Percentiles rank a stretch among this genome's conserved stretches.
Evolutionary conservation across 108 stramenopile species (phyloP).

Genomic region (Nitzschia sp.): DNA sequence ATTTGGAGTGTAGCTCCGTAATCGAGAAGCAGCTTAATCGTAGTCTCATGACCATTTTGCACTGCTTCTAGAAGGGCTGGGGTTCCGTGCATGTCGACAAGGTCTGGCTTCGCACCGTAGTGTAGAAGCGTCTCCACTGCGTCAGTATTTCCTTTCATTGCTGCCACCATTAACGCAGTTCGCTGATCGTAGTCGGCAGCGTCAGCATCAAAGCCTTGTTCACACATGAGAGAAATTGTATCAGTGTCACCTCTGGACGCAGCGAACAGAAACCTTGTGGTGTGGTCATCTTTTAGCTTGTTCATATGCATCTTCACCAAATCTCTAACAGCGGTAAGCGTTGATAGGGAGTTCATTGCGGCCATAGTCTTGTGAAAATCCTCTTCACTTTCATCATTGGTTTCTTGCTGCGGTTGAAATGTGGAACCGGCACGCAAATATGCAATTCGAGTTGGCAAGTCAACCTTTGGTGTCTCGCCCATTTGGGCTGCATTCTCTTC

Average conservation of each 20-base stretch:
- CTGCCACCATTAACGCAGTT: slow-evolving; percentile 68
- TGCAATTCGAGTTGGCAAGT: slow-evolving; percentile 4
- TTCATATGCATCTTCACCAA: slow-evolving; percentile 61
- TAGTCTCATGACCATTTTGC: slow-evolving; percentile 54
- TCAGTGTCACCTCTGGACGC: slow-evolving; percentile 57
- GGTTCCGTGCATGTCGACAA: slow-evolving; percentile 58
- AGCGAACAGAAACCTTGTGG: slow-evolving; percentile 62
- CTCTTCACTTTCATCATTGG: not conserved
- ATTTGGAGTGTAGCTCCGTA: slow-evolving; percentile 39
- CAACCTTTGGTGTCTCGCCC: not conserved
- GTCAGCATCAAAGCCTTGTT: slow-evolving; percentile 67
- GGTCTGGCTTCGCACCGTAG: slow-evolving; percentile 51
- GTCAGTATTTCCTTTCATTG: slow-evolving; percentile 66
- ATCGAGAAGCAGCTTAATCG: slow-evolving; percentile 30
- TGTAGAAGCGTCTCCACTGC: slow-evolving; percentile 46
- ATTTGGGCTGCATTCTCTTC: not conserved
- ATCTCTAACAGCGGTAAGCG: slow-evolving; percentile 38
- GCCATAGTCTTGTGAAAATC: slow-evolving; percentile 10
- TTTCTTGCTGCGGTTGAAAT: not conserved
- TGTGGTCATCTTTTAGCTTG: slow-evolving; percentile 59
- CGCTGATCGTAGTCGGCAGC: slow-evolving; percentile 61
- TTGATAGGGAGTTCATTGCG: slow-evolving; percentile 11
- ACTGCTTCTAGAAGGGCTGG: slow-evolving; percentile 58
- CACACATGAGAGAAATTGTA: slow-evolving; percentile 59
- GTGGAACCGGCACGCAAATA: slow-evolving; percentile 3